These are phyloP conservation scores for Cyberlindnera amylophila DNA, from an alignment of 805 yeast genomes.

Conservation along the genomic window DNA sequence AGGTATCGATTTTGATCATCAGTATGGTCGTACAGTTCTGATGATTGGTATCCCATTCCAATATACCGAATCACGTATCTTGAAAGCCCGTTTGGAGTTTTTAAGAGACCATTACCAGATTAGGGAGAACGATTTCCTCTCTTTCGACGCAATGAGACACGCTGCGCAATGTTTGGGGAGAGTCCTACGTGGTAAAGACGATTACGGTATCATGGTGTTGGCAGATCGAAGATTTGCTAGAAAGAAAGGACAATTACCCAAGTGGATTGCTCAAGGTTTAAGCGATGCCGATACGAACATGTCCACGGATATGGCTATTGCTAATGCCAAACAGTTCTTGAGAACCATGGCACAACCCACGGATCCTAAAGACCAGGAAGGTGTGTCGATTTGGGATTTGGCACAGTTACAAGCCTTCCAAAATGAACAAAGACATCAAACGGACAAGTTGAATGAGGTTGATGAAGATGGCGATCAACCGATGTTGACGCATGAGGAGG, in stretches of 20 bases:
- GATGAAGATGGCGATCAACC: constrained; percentile 28
- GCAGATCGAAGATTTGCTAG: constrained; percentile 92
- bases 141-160: constrained; percentile 99
- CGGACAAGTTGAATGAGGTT: constrained; percentile 14
- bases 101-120: constrained; percentile 90
- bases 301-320: constrained; percentile 96
- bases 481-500: constrained; percentile 26
- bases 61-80: constrained; percentile 93
- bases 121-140: constrained; percentile 87
- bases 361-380: constrained; percentile 85
- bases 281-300: constrained; percentile 87
- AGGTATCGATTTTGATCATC: constrained; percentile 99
- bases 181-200: constrained; percentile 96
- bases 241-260: constrained; percentile 85
- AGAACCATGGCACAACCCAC: constrained; percentile 93
- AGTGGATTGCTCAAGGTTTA: constrained; percentile 94
- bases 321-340: constrained; percentile 87
- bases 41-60: constrained; percentile 99
- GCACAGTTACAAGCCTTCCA: constrained; percentile 64
- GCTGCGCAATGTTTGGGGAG: constrained; percentile 99
- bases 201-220: constrained; percentile 96
- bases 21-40: constrained; percentile 92
- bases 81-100: constrained; percentile 92
- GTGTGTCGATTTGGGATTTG: constrained; percentile 87
- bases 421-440: constrained; percentile 37